A percentile compares a stretch with the other conserved stretches of the same genome.
Evolutionary conservation across 1,284 basidiomycete species (phyloP).

Genomic region (Tilletiaria anomala): DNA sequence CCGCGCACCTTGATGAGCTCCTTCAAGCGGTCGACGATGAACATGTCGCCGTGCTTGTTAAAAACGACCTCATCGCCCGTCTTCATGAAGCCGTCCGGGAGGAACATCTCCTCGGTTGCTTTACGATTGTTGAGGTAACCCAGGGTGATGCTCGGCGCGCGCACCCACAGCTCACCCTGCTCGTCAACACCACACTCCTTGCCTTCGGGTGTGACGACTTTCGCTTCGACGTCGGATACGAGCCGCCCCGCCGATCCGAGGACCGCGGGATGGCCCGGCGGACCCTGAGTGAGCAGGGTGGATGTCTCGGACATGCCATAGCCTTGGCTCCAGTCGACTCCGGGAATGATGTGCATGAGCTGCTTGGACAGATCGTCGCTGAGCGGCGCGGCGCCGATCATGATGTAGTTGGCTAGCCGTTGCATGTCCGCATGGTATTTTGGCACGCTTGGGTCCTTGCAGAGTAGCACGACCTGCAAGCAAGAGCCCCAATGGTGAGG

Average conservation of each 20-base stretch:
- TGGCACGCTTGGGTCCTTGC: constrained; percentile 7
- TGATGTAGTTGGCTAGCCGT: constrained; percentile 14
- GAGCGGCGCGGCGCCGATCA: constrained; percentile 25
- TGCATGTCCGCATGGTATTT: constrained; percentile 11
- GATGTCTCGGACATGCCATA: constrained; percentile 19
- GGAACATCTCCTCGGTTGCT: constrained; percentile 24
- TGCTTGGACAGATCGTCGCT: constrained; percentile 23
- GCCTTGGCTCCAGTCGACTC: constrained; percentile 25
- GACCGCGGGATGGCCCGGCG: background rate
- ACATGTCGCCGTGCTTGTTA: constrained; percentile 13
- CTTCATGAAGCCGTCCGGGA: constrained; percentile 19
- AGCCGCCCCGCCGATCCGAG: constrained; percentile 6
- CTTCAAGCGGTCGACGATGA: constrained; percentile 21
- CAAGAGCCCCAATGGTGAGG: background rate
- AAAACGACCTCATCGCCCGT: constrained; percentile 25
- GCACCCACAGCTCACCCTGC: constrained; percentile 44
- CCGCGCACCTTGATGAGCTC: constrained; percentile 16
- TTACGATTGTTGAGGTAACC: constrained; percentile 42
- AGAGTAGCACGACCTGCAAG: constrained; percentile 8
- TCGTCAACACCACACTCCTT: constrained; percentile 33
- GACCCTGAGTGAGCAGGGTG: constrained; percentile 6
- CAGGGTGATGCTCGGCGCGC: constrained; percentile 44
- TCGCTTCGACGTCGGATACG: constrained; percentile 19
- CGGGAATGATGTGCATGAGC: constrained; percentile 14
- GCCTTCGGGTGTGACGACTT: constrained; percentile 23